Evolutionary conservation across 2,329 filamentous ascomycete genomes (phyloP).

Genomic region (Hirsutella thompsonii): DNA sequence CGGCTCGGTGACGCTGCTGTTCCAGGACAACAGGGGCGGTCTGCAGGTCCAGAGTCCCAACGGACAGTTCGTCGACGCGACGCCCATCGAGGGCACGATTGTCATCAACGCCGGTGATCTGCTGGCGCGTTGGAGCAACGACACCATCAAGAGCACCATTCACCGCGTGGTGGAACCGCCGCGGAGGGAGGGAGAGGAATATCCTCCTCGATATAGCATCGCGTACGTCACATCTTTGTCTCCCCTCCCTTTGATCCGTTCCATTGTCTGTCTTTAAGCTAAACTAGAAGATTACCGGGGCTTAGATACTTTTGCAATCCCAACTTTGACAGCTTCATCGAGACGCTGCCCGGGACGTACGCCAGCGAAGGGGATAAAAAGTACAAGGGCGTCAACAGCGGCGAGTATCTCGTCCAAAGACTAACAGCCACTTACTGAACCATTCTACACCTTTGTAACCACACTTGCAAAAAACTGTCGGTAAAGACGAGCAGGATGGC

Average conservation of each 20-base stretch:
- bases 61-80: slow-evolving; percentile 70
- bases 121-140: slow-evolving; percentile 79
- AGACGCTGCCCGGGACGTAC: slow-evolving; percentile 71
- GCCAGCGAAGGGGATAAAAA: slow-evolving; percentile 54
- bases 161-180: slow-evolving; percentile 86
- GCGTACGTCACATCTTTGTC: slow-evolving; percentile 40
- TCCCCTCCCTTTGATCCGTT: background rate
- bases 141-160: slow-evolving; percentile 79
- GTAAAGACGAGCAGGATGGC: too few species aligned
- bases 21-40: slow-evolving; percentile 44
- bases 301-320: slow-evolving; percentile 75
- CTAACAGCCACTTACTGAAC: slow-evolving; percentile 58
- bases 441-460: too few species aligned
- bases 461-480: too few species aligned
- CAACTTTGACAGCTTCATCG: slow-evolving; percentile 62
- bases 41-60: slow-evolving; percentile 54
- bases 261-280: too few species aligned
- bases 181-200: slow-evolving; percentile 36
- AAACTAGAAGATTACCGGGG: too few species aligned
- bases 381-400: slow-evolving; percentile 65
- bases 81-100: slow-evolving; percentile 67
- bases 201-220: slow-evolving; percentile 75
- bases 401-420: slow-evolving; percentile 69
- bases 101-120: slow-evolving; percentile 86
- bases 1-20: slow-evolving; percentile 47